Conservation (phyloP, 306 rosid species). For the Cotoneaster glaucophyllus region DNA sequence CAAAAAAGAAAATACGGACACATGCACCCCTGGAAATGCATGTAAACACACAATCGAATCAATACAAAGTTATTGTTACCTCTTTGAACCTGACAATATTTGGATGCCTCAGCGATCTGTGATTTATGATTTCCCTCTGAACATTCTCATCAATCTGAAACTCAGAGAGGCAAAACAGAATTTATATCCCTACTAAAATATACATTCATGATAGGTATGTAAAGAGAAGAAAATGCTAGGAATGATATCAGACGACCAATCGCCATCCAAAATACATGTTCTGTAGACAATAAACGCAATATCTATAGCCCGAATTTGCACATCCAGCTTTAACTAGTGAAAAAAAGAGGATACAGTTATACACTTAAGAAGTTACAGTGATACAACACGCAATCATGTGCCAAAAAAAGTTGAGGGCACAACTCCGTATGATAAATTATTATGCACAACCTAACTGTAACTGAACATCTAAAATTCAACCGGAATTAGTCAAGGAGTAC, state of each 20-base stretch:
- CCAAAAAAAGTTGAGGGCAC: background rate
- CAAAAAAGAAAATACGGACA: background rate
- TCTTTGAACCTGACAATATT: conserved; percentile 83
- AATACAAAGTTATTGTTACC: conserved; percentile 35
- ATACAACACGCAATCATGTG: background rate
- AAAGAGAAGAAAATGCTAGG: background rate
- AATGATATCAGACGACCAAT: background rate
- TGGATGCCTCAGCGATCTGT: conserved; percentile 77
- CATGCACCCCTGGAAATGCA: background rate
- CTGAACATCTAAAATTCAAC: no score
- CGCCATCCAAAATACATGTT: background rate
- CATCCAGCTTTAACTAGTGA: background rate
- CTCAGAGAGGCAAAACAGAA: conserved; percentile 6
- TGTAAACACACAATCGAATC: background rate
- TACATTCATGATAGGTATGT: background rate
- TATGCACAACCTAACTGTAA: background rate
- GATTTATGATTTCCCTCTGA: conserved; percentile 82
- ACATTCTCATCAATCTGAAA: conserved; percentile 87
- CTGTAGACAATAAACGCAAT: background rate
- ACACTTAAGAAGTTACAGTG: background rate
- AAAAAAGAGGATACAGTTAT: background rate
- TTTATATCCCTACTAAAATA: conserved; percentile 2
- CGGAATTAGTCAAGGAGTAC: background rate
- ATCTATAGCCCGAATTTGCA: background rate
- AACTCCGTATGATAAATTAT: background rate